phyloP scores from a whole-genome alignment of 352 stramenopile species.

The Globisporangium mamillatum region DNA sequence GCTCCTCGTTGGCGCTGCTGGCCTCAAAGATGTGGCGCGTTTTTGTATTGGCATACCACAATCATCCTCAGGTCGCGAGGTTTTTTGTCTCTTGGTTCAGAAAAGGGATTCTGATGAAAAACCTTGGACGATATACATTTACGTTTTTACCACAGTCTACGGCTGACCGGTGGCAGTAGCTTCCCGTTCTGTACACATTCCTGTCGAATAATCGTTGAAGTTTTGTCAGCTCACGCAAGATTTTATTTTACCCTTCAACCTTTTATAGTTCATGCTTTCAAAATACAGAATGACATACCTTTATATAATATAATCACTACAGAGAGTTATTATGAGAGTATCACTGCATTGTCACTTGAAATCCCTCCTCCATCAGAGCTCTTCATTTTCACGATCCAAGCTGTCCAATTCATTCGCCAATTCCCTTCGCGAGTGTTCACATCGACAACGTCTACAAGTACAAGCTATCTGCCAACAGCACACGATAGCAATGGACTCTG shows the following conservation, averaged over 20 bases:
- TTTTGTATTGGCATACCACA: not conserved
- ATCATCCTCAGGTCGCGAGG: not conserved
- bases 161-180: not conserved
- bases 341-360: too few relatives aligned
- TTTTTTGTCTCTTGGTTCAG: not conserved
- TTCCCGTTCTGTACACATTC: not conserved
- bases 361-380: not conserved
- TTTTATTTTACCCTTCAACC: not conserved
- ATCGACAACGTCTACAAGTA: not conserved
- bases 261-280: not conserved
- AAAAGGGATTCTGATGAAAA: not conserved
- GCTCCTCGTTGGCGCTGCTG: not conserved
- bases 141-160: not conserved
- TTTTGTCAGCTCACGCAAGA: not conserved
- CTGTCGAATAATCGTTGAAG: conserved; percentile 14
- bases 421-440: not conserved
- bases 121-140: not conserved
- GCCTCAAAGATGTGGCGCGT: not conserved
- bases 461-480: not conserved
- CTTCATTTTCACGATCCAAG: not conserved
- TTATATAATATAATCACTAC: too few relatives aligned
- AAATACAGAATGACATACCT: too few relatives aligned
- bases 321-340: too few relatives aligned
- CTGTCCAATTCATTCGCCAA: not conserved
- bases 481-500: conserved; percentile 40